Evolutionary conservation across 2,329 filamentous ascomycete genomes (phyloP), one percentile per base, ranked within the genome.

Genomic region (Claviceps sp.): DNA sequence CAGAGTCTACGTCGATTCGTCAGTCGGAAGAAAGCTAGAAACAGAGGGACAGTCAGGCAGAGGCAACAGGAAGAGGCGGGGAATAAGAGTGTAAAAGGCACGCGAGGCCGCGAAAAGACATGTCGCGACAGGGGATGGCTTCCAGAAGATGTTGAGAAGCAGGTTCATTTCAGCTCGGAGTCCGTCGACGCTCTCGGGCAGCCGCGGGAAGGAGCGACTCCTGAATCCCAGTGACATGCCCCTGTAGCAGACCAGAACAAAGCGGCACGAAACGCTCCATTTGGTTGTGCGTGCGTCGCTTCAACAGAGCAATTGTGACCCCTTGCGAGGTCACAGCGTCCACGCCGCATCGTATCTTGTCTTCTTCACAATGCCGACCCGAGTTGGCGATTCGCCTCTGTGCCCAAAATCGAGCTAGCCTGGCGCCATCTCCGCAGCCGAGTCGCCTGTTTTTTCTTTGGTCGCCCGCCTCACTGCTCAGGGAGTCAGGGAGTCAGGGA

Each of bases 141-240:
- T 64, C 62, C 62, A 64, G 62, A 64, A 64, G 62, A 56, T 56
- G 60, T 64, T 57, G 58, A 52, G 57, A 60, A 61, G 57, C 53
- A 54, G 44, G 44, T 46, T 58, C 42, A 36, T 23, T 23, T 14
- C 46, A 48, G 40, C 47, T 20, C 29, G 8, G 8, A 29, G 8
- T 29, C 29, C 29, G 8, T 11, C 29, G 29, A 29, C 29, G 29
- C 29, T 39, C 47, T 26, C 14, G 37, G 37, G 5, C 38, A 14
- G 37, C 23, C 22, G 16, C 50, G 37, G 34, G 45, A 45, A 50
- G 23, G 49, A 34, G 44, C 44, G 51, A 38, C 40, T 46, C 43
- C n/a, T 29, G 29, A 29, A 29, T 11, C 9, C 29, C 29, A 29
- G 29, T 29, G 29, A 11, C 29, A 29, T 29, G 29, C 29, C 29